A percentile compares a stretch with the other conserved stretches of the same genome.
These are phyloP conservation scores for Aspergillus quadrilineatus DNA, from an alignment of 2,329 filamentous ascomycete genomes.

Conservation along the genomic window DNA sequence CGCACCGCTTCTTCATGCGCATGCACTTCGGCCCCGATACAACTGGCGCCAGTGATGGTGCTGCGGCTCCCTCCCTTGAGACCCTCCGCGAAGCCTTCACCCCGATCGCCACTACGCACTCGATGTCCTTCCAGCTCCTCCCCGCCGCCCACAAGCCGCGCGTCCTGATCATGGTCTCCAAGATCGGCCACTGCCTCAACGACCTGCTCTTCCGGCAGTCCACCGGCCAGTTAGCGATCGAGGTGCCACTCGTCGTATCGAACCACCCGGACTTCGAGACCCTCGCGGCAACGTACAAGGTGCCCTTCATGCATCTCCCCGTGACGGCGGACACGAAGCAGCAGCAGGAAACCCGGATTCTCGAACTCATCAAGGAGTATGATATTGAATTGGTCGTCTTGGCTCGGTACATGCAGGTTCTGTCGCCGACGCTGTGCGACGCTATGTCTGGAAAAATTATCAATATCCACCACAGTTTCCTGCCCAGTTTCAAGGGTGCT, in stretches of 20 bases:
- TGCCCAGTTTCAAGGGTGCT: constrained; percentile 84
- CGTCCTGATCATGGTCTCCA: constrained; percentile 85
- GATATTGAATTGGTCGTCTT: constrained; percentile 76
- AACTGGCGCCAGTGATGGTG: constrained; percentile 8
- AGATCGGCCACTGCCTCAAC: constrained; percentile 83
- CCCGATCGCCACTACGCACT: constrained; percentile 61
- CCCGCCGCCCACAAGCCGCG: constrained; percentile 68
- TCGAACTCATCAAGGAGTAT: constrained; percentile 68
- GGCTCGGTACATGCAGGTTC: constrained; percentile 84
- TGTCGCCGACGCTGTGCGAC: constrained; percentile 70
- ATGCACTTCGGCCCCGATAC: constrained; percentile 69
- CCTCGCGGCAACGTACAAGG: constrained; percentile 70
- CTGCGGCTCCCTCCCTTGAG: constrained; percentile 39
- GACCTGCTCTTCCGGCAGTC: constrained; percentile 78
- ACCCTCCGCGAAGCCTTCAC: constrained; percentile 59
- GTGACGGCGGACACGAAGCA: constrained; percentile 76
- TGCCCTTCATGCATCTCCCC: constrained; percentile 77
- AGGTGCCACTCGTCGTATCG: constrained; percentile 75
- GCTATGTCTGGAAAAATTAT: constrained; percentile 84
- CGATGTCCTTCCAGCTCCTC: constrained; percentile 70
- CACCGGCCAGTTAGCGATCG: constrained; percentile 70
- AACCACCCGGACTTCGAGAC: constrained; percentile 74
- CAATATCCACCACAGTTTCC: constrained; percentile 87
- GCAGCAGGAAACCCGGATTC: constrained; percentile 68
- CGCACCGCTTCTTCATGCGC: constrained; percentile 81